Evolutionary conservation across 768 basidiomycete genomes (phyloP), one percentile per base, ranked within the genome.

Genomic region (Dentipellis sp.): DNA sequence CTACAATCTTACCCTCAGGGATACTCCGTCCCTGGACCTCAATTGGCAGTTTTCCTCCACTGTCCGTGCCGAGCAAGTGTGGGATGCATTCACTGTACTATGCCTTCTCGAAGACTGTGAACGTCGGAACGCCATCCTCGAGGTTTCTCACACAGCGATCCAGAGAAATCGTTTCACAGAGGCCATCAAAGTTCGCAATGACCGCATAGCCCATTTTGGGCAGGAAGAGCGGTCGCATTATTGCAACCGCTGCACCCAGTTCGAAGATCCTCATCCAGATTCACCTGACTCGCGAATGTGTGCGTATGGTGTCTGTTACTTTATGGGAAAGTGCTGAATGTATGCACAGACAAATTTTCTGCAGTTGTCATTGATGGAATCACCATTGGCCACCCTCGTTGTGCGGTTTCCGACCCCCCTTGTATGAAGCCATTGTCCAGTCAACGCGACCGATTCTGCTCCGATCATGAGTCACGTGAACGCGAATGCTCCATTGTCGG

Each of bases 221-320:
- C 69, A 70, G 37, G 63, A 65, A 0, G 69, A 71, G 48, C 56
- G 58, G 52, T 42, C 38, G 0, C 70, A 72, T 49, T 64, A 58
- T 38, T 72, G 71, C 40, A 50, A 67, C 2, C 58, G 60, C 35
- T 71, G 70, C 56, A 29, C 62, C 2, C 59, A 67, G 0, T 49
- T 63, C 29, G 29, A 29, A 29, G 29, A 29, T 29, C 29, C 29
- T 29, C 6, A 3, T 3, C 29, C 29, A 29, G 29, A 29, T 29
- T 29, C 6, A 29, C 29, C 29, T 6, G 6, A 29, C 29, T 29
- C 29, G 6, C 29, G 3, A 29, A 29, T 29, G 29, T 3, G 29
- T 29, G 29, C 29, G 6, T 29, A 29, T 29, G 29, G 29, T 6
- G 6, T 29, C 29, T 29, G 29, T 29, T 1, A 11, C 45, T 14